Conservation (phyloP, 768 basidiomycete genomes). For the Boletus sensibilis region DNA sequence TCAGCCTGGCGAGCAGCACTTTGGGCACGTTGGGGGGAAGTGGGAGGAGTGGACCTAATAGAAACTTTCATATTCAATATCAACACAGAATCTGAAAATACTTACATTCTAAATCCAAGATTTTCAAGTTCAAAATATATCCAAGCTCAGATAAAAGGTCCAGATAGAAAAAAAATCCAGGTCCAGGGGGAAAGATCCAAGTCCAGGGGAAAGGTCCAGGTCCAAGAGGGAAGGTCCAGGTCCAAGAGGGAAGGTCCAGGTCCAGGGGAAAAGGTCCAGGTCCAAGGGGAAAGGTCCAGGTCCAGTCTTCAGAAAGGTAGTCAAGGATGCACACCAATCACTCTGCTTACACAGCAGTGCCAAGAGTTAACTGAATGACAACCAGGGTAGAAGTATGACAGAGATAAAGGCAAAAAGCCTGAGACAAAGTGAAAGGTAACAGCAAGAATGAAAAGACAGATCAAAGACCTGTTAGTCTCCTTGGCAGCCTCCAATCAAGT, state of each 20-base stretch:
- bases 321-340: background rate
- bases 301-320: background rate
- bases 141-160: too few relatives aligned
- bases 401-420: background rate
- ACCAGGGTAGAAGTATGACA: background rate
- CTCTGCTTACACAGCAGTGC: background rate
- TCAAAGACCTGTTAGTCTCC: background rate
- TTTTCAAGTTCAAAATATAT: background rate
- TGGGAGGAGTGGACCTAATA: background rate
- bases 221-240: background rate
- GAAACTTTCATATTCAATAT: background rate
- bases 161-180: background rate
- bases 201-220: background rate
- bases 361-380: background rate
- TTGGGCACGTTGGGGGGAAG: background rate
- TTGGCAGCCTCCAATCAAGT: background rate
- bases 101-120: background rate
- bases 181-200: background rate
- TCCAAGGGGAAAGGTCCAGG: background rate
- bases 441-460: background rate
- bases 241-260: background rate
- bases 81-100: background rate
- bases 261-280: background rate
- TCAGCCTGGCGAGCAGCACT: background rate
- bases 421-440: background rate